Evolutionary conservation across 441 rosid genomes (phyloP), one percentile per base, ranked within the genome.

Genomic region (Arabidopsis hybrid): DNA sequence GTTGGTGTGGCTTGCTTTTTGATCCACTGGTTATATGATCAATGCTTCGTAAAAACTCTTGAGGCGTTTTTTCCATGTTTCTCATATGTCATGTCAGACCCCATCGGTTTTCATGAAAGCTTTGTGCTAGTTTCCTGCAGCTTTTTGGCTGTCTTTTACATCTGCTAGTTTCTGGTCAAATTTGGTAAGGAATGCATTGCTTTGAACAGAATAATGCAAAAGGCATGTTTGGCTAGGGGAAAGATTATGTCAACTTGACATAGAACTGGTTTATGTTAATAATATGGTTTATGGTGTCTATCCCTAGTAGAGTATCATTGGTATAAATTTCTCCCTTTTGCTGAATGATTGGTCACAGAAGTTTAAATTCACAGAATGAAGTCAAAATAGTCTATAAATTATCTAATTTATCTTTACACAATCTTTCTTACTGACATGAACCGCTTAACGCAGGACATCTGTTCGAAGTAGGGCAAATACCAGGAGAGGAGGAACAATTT

Each of bases 401-500:
- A 26, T 26, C 32, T 14, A 46, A 5, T 34, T 10, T 2, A 67
- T 51, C 9, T 45, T 8, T 43, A 9, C 52, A 59, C 57, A 21
- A 29, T 46, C 66, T 13, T 52, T 31, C 16, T 38, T 31, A 66
- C 36, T 65, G 59, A 38, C 43, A 45, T 36, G 52, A 47, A 47
- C 26, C 42, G 2, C 7, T 1, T 36, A 49, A 39, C 31, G 72
- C 67, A 74, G 72, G 67, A 38, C 0, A 11, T 52, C 21, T 32
- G 16, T 16, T 49, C 12, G 7, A 17, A 43, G 9, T 61, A 51
- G 10, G 61, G 75, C 4, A 40, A 32, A 45, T 29, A 42, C 34
- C 21, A 47, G 21, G 49, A 62, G 56, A 43, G 64, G 47, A 53
- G 45, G 76, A 73, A 45, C 38, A 32, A 10, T 72, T 63, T 62